Evolutionary conservation across 768 basidiomycete species (phyloP).

Genomic region (Amanita rubescens): DNA sequence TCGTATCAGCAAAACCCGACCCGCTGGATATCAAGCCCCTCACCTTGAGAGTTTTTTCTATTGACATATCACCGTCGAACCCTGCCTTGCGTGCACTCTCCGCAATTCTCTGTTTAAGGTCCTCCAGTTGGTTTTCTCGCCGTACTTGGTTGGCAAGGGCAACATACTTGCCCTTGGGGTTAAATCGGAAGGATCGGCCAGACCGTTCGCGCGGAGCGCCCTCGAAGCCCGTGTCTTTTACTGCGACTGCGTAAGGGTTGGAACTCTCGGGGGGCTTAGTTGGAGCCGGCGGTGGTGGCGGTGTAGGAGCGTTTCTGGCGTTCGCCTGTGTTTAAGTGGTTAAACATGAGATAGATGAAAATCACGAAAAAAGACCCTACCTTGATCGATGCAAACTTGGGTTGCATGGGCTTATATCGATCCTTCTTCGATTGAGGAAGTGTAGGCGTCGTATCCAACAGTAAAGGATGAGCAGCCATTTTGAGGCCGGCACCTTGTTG

Average conservation of each 20-base stretch:
- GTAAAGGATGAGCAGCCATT: slow-evolving; percentile 85
- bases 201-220: slow-evolving; percentile 65
- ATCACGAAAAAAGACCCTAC: slow-evolving; percentile 28
- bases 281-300: slow-evolving; percentile 38
- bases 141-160: slow-evolving; percentile 64
- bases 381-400: slow-evolving; percentile 96
- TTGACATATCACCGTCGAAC: slow-evolving; percentile 84
- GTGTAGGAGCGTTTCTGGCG: slow-evolving; percentile 63
- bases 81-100: slow-evolving; percentile 92
- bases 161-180: slow-evolving; percentile 88
- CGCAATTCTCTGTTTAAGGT: slow-evolving; percentile 86
- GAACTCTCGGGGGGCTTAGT: slow-evolving; percentile 35
- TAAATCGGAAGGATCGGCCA: slow-evolving; percentile 75
- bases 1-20: not conserved
- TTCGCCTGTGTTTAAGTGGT: slow-evolving; percentile 49
- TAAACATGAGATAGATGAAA: not conserved
- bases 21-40: slow-evolving; percentile 16
- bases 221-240: slow-evolving; percentile 61
- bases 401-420: slow-evolving; percentile 96
- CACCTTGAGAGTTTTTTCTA: slow-evolving; percentile 87
- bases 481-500: slow-evolving; percentile 81
- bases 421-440: slow-evolving; percentile 78
- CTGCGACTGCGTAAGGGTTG: slow-evolving; percentile 75
- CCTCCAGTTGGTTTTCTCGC: slow-evolving; percentile 78
- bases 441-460: slow-evolving; percentile 59